These are phyloP conservation scores for Zopfochytrium polystomum DNA, from an alignment of 371 early-diverging fungal genomes.

Conservation along the genomic window DNA sequence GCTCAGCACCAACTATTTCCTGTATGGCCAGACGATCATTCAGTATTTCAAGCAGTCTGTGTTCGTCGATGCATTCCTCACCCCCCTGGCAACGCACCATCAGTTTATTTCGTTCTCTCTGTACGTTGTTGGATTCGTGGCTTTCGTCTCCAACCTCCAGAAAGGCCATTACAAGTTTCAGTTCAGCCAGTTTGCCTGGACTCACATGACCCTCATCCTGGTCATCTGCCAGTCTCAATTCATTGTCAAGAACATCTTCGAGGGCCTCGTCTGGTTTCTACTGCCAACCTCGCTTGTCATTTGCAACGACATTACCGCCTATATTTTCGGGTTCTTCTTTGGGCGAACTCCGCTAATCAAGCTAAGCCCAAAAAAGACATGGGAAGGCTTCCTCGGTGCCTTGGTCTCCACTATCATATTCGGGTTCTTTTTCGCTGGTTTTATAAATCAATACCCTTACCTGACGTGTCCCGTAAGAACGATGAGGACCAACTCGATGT, in stretches of 20 bases:
- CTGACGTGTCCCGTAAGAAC: constrained; percentile 83
- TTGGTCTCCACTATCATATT: constrained; percentile 80
- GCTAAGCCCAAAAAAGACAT: constrained; percentile 99
- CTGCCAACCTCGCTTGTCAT: constrained; percentile 92
- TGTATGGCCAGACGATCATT: constrained; percentile 88
- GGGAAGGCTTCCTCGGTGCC: constrained; percentile 98
- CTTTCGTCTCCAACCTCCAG: constrained; percentile 89
- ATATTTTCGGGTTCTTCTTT: constrained; percentile 86
- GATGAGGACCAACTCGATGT: constrained; percentile 54
- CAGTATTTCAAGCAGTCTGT: constrained; percentile 77
- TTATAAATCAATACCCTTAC: constrained; percentile 68
- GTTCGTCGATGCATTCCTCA: constrained; percentile 74
- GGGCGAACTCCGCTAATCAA: constrained; percentile 93
- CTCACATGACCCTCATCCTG: constrained; percentile 89
- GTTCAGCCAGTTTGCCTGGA: constrained; percentile 93
- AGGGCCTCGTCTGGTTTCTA: constrained; percentile 95
- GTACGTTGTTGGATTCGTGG: constrained; percentile 85
- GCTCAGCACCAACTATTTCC: constrained; percentile 80
- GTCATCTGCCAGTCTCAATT: constrained; percentile 89
- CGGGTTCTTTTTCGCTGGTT: constrained; percentile 69
- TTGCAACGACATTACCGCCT: constrained; percentile 97
- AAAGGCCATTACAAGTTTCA: constrained; percentile 79
- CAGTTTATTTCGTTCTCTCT: constrained; percentile 88
- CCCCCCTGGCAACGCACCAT: constrained; percentile 88
- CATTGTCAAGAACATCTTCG: constrained; percentile 93